Evolutionary conservation across 192 early-diverging fungal species (phyloP), one percentile per base, ranked within the genome.

Genomic region (Cetraspora pellucida): DNA sequence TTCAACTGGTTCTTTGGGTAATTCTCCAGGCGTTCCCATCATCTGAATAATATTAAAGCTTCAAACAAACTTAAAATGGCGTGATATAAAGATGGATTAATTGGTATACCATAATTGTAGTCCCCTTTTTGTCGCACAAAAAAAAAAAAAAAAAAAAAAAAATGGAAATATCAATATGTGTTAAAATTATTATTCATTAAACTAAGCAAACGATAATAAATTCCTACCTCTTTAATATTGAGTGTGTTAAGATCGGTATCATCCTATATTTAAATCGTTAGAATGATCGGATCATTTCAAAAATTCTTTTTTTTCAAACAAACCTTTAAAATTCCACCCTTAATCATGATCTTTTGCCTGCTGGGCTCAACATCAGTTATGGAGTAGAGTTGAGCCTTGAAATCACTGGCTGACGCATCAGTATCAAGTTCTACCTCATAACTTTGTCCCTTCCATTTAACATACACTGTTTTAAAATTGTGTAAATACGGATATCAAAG

Each of bases 11-110:
- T 89, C 91, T 77, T 93, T 94, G 21, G 95, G 92, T n/a, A 96
- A 84, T 83, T 97, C 97, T 50, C 95, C 96, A 8, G 89, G 92
- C 4, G 96, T 95, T 45, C 97, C 97, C 93, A 97, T 96, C 96
- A 99, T 97, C 95, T 84, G 78, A 50, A 57, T 49, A 17, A 75
- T 30, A 14, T 46, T 47, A 43, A 13, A 50, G 47, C 31, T 37
- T 23, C 10, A 57, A 10, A 13, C 23, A 52, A 23, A 27, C 44
- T 45, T 17, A 21, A n/a, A 50, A 65, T 72, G 7, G 28, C 19
- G 10, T 11, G 9, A 52, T 63, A 14, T 8, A 3, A 47, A 11
- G 17, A 60, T n/a, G 47, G 43, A 16, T 19, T 37, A 21, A 16
- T 46, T 74, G 27, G 17, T 50, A 57, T 54, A 73, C 37, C 19